Conservation (phyloP, 768 basidiomycete genomes). For the Russula lepida region DNA sequence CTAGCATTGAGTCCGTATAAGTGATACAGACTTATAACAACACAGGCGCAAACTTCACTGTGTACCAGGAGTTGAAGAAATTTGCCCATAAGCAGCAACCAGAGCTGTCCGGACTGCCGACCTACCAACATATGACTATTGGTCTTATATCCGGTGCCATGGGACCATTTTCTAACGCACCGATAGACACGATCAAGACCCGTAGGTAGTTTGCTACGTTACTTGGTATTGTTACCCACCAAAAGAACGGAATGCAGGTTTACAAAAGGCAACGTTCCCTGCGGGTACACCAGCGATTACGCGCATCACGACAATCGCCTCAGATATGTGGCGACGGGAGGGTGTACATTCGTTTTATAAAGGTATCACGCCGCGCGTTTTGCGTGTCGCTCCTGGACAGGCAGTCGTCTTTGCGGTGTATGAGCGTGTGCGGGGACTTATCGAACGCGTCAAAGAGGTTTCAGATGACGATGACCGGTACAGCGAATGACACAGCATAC, state of each 20-base stretch:
- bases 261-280: constrained; percentile 73
- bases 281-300: constrained; percentile 72
- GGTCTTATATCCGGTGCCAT: constrained; percentile 95
- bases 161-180: constrained; percentile 98
- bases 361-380: constrained; percentile 93
- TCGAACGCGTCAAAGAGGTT: constrained; percentile 59
- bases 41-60: constrained; percentile 91
- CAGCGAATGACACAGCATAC: constrained; percentile 41
- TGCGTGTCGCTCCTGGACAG: constrained; percentile 94
- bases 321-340: constrained; percentile 91
- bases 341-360: constrained; percentile 92
- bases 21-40: background rate
- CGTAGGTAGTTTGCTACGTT: constrained; percentile 40
- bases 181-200: constrained; percentile 92
- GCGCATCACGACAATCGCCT: constrained; percentile 70
- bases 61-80: constrained; percentile 94
- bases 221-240: background rate
- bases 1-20: background rate
- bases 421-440: constrained; percentile 69
- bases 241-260: constrained; percentile 36
- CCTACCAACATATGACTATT: constrained; percentile 92
- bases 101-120: constrained; percentile 68
- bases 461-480: constrained; percentile 50
- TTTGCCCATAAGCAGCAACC: constrained; percentile 73
- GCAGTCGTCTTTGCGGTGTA: constrained; percentile 98